Evolutionary conservation across 2,329 filamentous ascomycete species (phyloP).

Genomic region (Cryphonectria parasitica): DNA sequence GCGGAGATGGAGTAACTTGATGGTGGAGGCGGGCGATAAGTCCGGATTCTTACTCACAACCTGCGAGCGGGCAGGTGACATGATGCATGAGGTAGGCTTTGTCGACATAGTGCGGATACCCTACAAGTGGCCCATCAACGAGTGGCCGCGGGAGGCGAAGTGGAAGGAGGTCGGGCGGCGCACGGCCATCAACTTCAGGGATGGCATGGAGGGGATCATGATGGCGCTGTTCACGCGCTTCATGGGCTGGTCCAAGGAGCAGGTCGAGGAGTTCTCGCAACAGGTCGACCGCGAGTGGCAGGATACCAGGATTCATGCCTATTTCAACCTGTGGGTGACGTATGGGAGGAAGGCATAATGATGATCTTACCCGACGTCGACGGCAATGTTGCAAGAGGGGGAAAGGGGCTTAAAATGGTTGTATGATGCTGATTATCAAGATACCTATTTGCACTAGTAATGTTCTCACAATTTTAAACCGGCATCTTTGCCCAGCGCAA

Average conservation of each 20-base stretch:
- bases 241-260: slow-evolving; percentile 31
- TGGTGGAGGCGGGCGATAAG: slow-evolving; percentile 37
- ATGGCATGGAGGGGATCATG: slow-evolving; percentile 32
- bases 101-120: slow-evolving; percentile 30
- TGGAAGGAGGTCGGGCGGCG: slow-evolving; percentile 31
- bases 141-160: slow-evolving; percentile 33
- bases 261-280: slow-evolving; percentile 33
- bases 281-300: slow-evolving; percentile 35
- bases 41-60: slow-evolving; percentile 37
- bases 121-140: slow-evolving; percentile 32
- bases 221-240: slow-evolving; percentile 33
- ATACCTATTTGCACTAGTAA: slow-evolving; percentile 18
- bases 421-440: background rate
- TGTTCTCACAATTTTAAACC: background rate
- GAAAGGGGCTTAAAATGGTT: background rate
- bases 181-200: slow-evolving; percentile 27
- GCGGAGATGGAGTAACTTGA: slow-evolving; percentile 36
- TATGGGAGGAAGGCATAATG: slow-evolving; percentile 36
- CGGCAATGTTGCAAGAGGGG: background rate
- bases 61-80: slow-evolving; percentile 36
- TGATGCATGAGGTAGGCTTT: slow-evolving; percentile 31
- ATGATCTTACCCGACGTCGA: background rate
- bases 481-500: background rate
- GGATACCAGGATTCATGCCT: slow-evolving; percentile 36
- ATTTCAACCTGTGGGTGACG: slow-evolving; percentile 36